Evolutionary conservation across 257 asterid species (phyloP), one percentile per base, ranked within the genome.

Genomic region (Solanum medicagineum): DNA sequence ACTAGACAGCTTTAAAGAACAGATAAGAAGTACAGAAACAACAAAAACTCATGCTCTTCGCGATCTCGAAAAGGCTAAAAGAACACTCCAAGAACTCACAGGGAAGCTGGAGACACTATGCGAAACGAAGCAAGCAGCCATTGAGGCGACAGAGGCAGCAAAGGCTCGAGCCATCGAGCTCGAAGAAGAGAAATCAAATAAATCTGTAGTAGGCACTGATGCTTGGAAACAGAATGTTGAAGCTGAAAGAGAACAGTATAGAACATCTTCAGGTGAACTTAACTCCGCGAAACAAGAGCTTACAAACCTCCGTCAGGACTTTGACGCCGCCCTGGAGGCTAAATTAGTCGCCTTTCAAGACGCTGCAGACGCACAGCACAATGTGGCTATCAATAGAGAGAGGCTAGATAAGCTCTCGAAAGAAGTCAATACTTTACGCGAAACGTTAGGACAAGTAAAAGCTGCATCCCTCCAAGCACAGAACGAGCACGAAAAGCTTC

Each of bases 61-160:
- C 0, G 98, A 96, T 32, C 94, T 94, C 24, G 91, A 90, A 13
- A 87, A 87, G 85, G 96, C 98, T 32, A 92, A 93, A 11, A 83
- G 85, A 68, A 94, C 98, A 4, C 84, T 94, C 8, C 91, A 92
- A 73, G 92, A 90, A 24, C 97, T 95, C 47, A 93, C 97, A 0
- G 84, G 83, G 88, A 93, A 93, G 93, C 95, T 96, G 3, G 92
- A 93, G 80, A 83, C 85, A 42, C 90, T 93, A 29, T 87, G 92
- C 20, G 90, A 89, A 69, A 91, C 97, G 40, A 96, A 96, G 86
- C 95, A 89, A 74, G 88, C 92, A 20, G 94, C 98, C 6, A 90
- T 92, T 66, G 87, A 83, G 83, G 93, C 92, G 1, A 85, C 93
- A 0, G 95, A 93, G 26, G 89, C 87, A 1, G 93, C 97, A 0